Conservation (phyloP, 2,329 filamentous ascomycete species). For the Nemania sp. region DNA sequence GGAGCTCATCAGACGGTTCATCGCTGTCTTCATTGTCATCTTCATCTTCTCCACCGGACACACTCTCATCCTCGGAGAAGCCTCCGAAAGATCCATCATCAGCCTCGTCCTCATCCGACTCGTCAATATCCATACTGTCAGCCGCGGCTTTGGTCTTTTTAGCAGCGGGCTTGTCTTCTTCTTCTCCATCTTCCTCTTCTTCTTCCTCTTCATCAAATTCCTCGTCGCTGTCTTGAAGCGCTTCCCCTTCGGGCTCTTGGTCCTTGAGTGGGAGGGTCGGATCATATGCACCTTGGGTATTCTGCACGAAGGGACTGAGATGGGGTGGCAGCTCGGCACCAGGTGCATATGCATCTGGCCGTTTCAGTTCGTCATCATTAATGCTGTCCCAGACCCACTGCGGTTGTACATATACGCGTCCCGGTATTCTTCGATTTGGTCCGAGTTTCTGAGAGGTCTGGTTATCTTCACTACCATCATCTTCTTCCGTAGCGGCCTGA, state of each 20-base stretch:
- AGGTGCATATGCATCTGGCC: constrained; percentile 85
- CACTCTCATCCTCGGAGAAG: constrained; percentile 55
- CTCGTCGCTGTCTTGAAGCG: constrained; percentile 67
- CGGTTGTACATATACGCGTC: constrained; percentile 89
- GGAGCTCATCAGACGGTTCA: constrained; percentile 61
- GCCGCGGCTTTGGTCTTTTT: constrained; percentile 49
- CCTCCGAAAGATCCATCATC: constrained; percentile 50
- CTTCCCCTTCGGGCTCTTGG: constrained; percentile 86
- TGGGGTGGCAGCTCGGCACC: constrained; percentile 90
- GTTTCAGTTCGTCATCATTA: constrained; percentile 87
- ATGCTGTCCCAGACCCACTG: constrained; percentile 99
- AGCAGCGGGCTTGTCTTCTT: constrained; percentile 42
- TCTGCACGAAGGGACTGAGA: constrained; percentile 93
- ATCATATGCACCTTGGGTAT: constrained; percentile 85
- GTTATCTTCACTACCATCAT: constrained; percentile 59
- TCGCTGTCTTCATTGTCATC: constrained; percentile 57
- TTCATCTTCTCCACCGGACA: constrained; percentile 44
- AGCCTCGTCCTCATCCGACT: constrained; percentile 51
- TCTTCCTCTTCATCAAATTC: constrained; percentile 53
- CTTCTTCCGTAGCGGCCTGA: constrained; percentile 57
- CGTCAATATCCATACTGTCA: constrained; percentile 54
- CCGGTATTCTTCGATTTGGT: constrained; percentile 77
- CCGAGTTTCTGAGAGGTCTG: constrained; percentile 63
- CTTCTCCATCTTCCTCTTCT: constrained; percentile 51
- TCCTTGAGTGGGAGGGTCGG: constrained; percentile 83